Evolutionary conservation across 176 grass and related monocot species (phyloP).

Genomic region (Cenchrus purpureus): DNA sequence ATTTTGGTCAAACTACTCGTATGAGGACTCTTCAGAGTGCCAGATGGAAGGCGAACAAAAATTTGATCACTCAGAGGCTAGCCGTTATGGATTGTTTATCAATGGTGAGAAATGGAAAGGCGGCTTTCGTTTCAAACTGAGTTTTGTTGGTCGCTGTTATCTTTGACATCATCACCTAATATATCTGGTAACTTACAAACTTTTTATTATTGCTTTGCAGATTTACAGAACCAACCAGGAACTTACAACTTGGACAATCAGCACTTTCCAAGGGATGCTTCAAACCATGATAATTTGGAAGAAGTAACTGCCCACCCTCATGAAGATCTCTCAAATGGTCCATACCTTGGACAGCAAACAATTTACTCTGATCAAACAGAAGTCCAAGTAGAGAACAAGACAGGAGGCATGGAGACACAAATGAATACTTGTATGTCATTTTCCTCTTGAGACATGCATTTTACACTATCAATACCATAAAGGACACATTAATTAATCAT

Average conservation of each 20-base stretch:
- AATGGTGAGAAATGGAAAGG: slow-evolving; percentile 33
- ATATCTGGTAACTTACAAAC: neutral
- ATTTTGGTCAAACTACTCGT: slow-evolving; percentile 43
- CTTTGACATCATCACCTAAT: neutral
- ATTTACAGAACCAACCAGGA: slow-evolving; percentile 39
- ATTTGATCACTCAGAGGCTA: slow-evolving; percentile 31
- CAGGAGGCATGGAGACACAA: slow-evolving; percentile 31
- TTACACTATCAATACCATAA: neutral
- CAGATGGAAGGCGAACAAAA: slow-evolving; percentile 41
- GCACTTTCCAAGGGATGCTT: slow-evolving; percentile 33
- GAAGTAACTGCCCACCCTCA: slow-evolving; percentile 31
- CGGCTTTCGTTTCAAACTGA: neutral
- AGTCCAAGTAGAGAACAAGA: slow-evolving; percentile 36
- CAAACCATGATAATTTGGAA: slow-evolving; percentile 45
- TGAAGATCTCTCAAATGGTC: slow-evolving; percentile 39
- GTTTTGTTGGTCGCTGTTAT: neutral
- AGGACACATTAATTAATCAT: slow-evolving; percentile 21
- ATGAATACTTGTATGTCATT: slow-evolving; percentile 40
- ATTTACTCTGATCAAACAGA: slow-evolving; percentile 41
- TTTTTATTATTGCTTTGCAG: slow-evolving; percentile 29
- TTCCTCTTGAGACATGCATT: slow-evolving; percentile 11
- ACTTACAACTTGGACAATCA: slow-evolving; percentile 38
- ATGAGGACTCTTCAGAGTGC: slow-evolving; percentile 40
- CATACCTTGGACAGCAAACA: slow-evolving; percentile 38
- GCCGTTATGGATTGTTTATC: slow-evolving; percentile 17